phyloP scores from a whole-genome alignment of 2,329 filamentous ascomycete genomes.

The Aspergillus jensenii region DNA sequence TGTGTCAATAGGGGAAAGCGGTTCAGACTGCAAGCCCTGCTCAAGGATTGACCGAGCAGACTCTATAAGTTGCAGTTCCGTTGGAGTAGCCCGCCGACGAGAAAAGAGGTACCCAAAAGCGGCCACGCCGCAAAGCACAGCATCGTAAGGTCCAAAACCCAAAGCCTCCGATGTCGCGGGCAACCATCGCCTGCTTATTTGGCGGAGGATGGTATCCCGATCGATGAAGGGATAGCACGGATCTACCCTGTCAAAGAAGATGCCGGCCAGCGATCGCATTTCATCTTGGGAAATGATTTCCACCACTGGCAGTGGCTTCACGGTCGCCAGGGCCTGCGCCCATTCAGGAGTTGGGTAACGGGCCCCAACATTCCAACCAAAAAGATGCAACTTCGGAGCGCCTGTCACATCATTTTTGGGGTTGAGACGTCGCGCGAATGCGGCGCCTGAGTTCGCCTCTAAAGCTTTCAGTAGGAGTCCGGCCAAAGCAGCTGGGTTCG shows the following conservation, averaged over 20 bases:
- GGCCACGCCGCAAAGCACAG: conserved; percentile 56
- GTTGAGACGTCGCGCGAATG: conserved; percentile 55
- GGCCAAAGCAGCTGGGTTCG: conserved; percentile 17
- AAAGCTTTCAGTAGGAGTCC: conserved; percentile 40
- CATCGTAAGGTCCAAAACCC: conserved; percentile 42
- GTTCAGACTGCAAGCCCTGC: conserved; percentile 31
- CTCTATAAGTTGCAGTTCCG: conserved; percentile 50
- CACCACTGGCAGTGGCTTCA: conserved; percentile 38
- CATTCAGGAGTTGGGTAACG: conserved; percentile 14
- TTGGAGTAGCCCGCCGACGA: conserved; percentile 38
- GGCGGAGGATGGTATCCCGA: conserved; percentile 25
- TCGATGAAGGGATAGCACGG: conserved; percentile 53
- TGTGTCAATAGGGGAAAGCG: conserved; percentile 27
- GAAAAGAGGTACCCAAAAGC: conserved; percentile 56
- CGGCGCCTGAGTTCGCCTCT: conserved; percentile 59
- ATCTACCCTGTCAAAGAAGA: conserved; percentile 57
- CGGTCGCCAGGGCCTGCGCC: conserved; percentile 8
- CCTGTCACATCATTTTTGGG: conserved; percentile 54
- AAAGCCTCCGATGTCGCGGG: conserved; percentile 17
- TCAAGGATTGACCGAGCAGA: conserved; percentile 50
- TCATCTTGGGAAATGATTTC: conserved; percentile 50
- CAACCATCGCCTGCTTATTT: conserved; percentile 32
- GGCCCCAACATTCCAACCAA: conserved; percentile 55
- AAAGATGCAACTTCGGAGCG: conserved; percentile 55
- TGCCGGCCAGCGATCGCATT: conserved; percentile 46